phyloP scores from a whole-genome alignment of 108 stramenopile genomes.

The Fistulifera pelliculosa region DNA sequence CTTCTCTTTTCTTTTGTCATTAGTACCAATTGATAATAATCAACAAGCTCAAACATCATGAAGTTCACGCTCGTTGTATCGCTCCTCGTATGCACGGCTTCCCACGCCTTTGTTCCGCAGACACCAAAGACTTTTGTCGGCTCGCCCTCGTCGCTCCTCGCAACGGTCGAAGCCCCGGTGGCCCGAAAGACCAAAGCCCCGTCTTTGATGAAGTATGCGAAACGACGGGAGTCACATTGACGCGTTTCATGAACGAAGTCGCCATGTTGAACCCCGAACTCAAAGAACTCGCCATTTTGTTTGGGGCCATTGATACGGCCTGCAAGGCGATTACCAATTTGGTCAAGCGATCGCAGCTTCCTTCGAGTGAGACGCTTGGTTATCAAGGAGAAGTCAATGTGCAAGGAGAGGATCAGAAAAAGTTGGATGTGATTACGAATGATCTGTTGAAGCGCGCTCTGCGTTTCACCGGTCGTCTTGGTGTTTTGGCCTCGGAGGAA shows the following conservation, averaged over 20 bases:
- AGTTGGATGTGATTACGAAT: slow-evolving; percentile 95
- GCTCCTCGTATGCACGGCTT: too few relatives aligned
- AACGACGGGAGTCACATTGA: slow-evolving; percentile 57
- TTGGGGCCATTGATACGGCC: slow-evolving; percentile 76
- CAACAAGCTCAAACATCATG: too few relatives aligned
- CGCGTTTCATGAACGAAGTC: slow-evolving; percentile 61
- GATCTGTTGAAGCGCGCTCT: slow-evolving; percentile 92
- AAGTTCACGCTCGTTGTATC: too few relatives aligned
- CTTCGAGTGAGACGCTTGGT: slow-evolving; percentile 56
- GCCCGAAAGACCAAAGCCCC: slow-evolving; percentile 23
- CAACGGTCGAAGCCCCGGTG: too few relatives aligned
- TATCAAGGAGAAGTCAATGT: slow-evolving; percentile 69
- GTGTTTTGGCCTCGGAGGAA: slow-evolving; percentile 72
- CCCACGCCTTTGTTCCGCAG: too few relatives aligned
- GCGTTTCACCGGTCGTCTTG: slow-evolving; percentile 71
- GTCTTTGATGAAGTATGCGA: slow-evolving; percentile 73
- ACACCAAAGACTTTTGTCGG: too few relatives aligned
- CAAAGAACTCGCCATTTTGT: slow-evolving; percentile 54
- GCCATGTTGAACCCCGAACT: slow-evolving; percentile 62
- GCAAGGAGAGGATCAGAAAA: slow-evolving; percentile 82
- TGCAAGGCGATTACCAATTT: slow-evolving; percentile 69
- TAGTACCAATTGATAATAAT: too few relatives aligned
- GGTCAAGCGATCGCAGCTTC: slow-evolving; percentile 54
- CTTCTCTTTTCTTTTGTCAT: too few relatives aligned
- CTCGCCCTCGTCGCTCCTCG: too few relatives aligned